Evolutionary conservation across 768 basidiomycete genomes (phyloP).

Genomic region (Lactifluus echinatus): DNA sequence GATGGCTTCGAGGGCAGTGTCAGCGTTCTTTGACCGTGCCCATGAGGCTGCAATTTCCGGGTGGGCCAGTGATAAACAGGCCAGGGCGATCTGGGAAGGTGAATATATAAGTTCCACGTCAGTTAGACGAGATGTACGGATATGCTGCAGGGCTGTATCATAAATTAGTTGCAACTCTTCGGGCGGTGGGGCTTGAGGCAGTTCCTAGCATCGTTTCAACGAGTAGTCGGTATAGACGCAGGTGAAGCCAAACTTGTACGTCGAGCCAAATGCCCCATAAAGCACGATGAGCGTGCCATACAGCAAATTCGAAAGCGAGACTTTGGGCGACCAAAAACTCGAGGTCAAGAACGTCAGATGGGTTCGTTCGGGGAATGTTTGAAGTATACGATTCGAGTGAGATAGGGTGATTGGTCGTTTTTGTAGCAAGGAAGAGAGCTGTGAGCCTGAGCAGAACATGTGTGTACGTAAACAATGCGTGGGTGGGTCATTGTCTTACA

Average conservation of each 20-base stretch:
- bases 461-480: background rate
- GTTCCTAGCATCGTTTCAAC: slow-evolving; percentile 35
- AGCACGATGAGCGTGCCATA: slow-evolving; percentile 86
- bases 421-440: slow-evolving; percentile 88
- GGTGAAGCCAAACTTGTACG: slow-evolving; percentile 52
- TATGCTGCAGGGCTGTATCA: slow-evolving; percentile 53
- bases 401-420: slow-evolving; percentile 94
- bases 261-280: slow-evolving; percentile 87
- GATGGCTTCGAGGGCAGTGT: slow-evolving; percentile 33
- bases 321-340: slow-evolving; percentile 96
- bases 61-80: slow-evolving; percentile 59
- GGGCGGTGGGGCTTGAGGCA: slow-evolving; percentile 40
- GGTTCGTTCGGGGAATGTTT: slow-evolving; percentile 71
- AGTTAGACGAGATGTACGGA: slow-evolving; percentile 77
- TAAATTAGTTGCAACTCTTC: slow-evolving; percentile 50
- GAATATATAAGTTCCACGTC: slow-evolving; percentile 88
- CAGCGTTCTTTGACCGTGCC: slow-evolving; percentile 38
- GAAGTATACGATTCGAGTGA: slow-evolving; percentile 77
- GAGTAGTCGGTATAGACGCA: slow-evolving; percentile 3
- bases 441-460: slow-evolving; percentile 60
- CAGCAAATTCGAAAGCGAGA: slow-evolving; percentile 86
- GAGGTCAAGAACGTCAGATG: slow-evolving; percentile 82
- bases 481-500: slow-evolving; percentile 45
- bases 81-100: slow-evolving; percentile 89
- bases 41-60: slow-evolving; percentile 55